A percentile compares a stretch with the other conserved stretches of the same genome.
Evolutionary conservation across 768 basidiomycete species (phyloP).

Genomic region (Pleurotus tuber-regium): DNA sequence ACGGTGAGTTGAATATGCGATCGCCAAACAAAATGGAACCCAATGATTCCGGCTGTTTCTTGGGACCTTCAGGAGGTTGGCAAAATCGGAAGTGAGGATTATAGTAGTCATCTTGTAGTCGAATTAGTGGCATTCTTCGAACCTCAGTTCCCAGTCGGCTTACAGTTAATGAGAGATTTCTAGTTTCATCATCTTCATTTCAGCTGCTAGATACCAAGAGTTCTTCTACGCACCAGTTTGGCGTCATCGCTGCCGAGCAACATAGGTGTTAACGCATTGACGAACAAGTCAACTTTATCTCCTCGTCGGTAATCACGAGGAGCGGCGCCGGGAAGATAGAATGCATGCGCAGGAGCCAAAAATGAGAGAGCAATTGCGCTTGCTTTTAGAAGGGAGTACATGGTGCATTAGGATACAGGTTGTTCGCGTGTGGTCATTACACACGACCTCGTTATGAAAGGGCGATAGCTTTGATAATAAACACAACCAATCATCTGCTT

Average conservation of each 20-base stretch:
- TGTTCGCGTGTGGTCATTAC: background rate
- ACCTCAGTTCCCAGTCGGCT: constrained; percentile 18
- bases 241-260: constrained; percentile 62
- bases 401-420: background rate
- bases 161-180: constrained; percentile 93
- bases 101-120: constrained; percentile 83
- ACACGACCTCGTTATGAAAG: background rate
- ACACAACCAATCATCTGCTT: background rate
- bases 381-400: background rate
- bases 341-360: constrained; percentile 45
- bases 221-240: constrained; percentile 67
- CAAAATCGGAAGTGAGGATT: constrained; percentile 86
- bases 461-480: background rate
- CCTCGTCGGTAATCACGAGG: constrained; percentile 77
- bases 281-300: constrained; percentile 75
- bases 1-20: constrained; percentile 88
- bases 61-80: constrained; percentile 66
- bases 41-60: constrained; percentile 78
- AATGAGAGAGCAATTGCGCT: constrained; percentile 19
- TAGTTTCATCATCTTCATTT: no score
- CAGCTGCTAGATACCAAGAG: no score
- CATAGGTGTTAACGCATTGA: constrained; percentile 91
- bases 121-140: background rate
- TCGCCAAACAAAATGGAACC: constrained; percentile 97
- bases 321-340: constrained; percentile 91